phyloP scores from a whole-genome alignment of 2,329 filamentous ascomycete species.

The Diaporthe citrichinensis region DNA sequence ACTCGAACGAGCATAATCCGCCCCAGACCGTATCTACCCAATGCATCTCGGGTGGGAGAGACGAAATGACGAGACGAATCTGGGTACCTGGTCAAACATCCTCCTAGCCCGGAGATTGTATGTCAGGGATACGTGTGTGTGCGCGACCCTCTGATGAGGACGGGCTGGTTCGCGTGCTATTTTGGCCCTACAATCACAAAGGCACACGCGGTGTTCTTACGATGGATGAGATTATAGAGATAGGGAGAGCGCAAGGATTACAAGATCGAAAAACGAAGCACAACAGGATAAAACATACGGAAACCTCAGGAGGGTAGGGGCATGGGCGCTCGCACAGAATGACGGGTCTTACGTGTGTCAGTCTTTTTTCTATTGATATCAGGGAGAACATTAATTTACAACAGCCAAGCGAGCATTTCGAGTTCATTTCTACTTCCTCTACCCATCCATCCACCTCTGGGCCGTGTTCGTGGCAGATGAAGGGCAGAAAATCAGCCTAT shows the following conservation, averaged over 20 bases:
- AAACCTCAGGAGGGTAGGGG: not conserved
- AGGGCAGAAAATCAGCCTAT: not conserved
- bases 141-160: conserved; percentile 20
- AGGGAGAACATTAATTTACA: conserved; percentile 28
- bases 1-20: conserved; percentile 1
- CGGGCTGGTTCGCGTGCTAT: conserved; percentile 15
- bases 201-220: conserved; percentile 1
- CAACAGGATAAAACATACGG: not conserved
- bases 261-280: conserved; percentile 29
- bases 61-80: not conserved
- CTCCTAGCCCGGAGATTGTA: not conserved
- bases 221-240: conserved; percentile 22
- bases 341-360: conserved; percentile 32
- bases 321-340: conserved; percentile 15
- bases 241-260: conserved; percentile 8
- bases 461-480: not conserved
- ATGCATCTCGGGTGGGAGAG: not conserved
- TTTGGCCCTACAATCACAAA: not conserved
- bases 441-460: not conserved
- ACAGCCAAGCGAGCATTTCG: conserved; percentile 22
- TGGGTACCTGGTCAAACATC: not conserved
- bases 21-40: not conserved
- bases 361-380: conserved; percentile 23
- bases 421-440: not conserved
- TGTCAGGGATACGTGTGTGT: not conserved